Conservation (phyloP, 2,329 filamentous ascomycete genomes). For the Talaromyces sp. region DNA sequence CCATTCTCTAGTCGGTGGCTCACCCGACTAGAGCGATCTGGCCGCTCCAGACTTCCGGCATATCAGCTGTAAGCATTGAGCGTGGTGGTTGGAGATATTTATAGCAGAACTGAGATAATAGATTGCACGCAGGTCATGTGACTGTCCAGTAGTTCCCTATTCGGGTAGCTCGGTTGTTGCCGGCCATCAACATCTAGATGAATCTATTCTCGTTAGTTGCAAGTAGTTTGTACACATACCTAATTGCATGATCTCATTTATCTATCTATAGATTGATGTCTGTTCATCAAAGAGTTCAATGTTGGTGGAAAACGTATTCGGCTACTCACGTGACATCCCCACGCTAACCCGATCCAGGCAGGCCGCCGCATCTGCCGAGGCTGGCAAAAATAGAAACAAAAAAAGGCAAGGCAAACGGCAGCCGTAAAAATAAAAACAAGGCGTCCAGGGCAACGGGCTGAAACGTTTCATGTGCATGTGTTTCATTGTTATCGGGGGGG, state of each 20-base stretch:
- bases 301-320: not conserved
- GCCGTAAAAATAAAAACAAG: not conserved
- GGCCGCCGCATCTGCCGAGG: not conserved
- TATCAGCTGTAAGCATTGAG: not conserved
- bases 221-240: not conserved
- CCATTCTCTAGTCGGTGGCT: not conserved
- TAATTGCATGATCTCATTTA: no score
- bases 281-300: not conserved
- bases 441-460: not conserved
- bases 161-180: no score
- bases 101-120: not conserved
- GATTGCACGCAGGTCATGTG: not conserved
- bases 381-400: not conserved
- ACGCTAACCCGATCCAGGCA: not conserved
- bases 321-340: not conserved
- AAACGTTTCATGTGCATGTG: not conserved
- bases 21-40: not conserved
- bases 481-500: not conserved
- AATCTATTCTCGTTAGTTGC: not conserved
- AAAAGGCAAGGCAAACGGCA: not conserved
- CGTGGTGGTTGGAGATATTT: not conserved
- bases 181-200: no score
- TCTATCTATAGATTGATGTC: not conserved
- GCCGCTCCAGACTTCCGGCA: not conserved
- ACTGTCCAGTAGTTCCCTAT: not conserved